These are phyloP conservation scores for Capsicum chinense DNA, from an alignment of 257 asterid genomes.

Conservation along the genomic window DNA sequence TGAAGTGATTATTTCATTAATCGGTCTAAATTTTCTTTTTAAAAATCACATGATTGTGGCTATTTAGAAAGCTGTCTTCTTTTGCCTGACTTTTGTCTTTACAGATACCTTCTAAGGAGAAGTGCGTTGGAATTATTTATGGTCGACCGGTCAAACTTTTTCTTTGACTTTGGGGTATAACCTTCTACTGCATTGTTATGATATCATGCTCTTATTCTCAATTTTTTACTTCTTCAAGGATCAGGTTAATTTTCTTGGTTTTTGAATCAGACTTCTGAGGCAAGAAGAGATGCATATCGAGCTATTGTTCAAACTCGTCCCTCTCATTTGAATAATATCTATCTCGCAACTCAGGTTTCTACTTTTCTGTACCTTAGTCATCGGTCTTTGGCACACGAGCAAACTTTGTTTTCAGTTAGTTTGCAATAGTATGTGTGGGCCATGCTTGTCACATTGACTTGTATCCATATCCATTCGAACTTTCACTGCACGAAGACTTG, in stretches of 20 bases:
- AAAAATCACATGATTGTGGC: not conserved
- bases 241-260: slow-evolving; percentile 33
- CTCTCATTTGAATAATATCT: slow-evolving; percentile 89
- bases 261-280: slow-evolving; percentile 69
- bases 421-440: slow-evolving; percentile 13
- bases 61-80: slow-evolving; percentile 14
- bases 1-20: slow-evolving; percentile 21
- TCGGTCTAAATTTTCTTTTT: not conserved
- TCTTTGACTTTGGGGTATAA: slow-evolving; percentile 96
- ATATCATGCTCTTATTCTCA: slow-evolving; percentile 21
- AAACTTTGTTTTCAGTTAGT: not conserved
- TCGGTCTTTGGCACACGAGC: slow-evolving; percentile 35
- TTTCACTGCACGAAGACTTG: not conserved
- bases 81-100: slow-evolving; percentile 28
- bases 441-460: slow-evolving; percentile 1
- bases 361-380: slow-evolving; percentile 34
- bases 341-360: slow-evolving; percentile 96
- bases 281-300: slow-evolving; percentile 84
- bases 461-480: not conserved
- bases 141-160: slow-evolving; percentile 96
- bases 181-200: slow-evolving; percentile 28
- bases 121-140: slow-evolving; percentile 95
- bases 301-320: slow-evolving; percentile 99
- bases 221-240: slow-evolving; percentile 14
- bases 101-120: slow-evolving; percentile 95